Percentiles rank a stretch among this genome's conserved stretches.
Evolutionary conservation across 371 early-diverging fungal genomes (phyloP).

Genomic region (Mucor sp.): DNA sequence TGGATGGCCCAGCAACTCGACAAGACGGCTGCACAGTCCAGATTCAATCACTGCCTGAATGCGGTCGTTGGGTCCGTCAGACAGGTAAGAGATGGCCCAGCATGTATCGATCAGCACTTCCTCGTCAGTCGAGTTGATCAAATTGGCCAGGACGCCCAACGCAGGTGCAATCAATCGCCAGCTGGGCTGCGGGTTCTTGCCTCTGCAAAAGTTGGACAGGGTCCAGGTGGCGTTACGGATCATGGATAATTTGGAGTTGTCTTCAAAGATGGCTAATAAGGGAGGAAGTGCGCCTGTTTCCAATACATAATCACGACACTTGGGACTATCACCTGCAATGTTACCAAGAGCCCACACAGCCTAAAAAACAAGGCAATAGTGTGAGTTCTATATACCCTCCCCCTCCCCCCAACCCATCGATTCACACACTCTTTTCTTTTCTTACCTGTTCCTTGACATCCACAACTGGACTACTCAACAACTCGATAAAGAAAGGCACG

Average conservation of each 20-base stretch:
- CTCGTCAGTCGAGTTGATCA: constrained; percentile 88
- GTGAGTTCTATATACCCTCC: not conserved
- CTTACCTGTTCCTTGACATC: constrained; percentile 96
- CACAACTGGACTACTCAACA: constrained; percentile 80
- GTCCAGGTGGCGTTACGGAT: constrained; percentile 99
- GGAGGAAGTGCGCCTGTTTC: constrained; percentile 84
- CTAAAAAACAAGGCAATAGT: too few relatives aligned
- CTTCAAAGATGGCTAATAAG: constrained; percentile 81
- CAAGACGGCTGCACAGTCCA: constrained; percentile 88
- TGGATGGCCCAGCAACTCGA: constrained; percentile 90
- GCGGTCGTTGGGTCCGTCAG: constrained; percentile 94
- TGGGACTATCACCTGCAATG: constrained; percentile 99
- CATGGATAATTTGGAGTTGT: constrained; percentile 89
- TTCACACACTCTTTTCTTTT: too few relatives aligned
- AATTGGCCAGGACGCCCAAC: constrained; percentile 83
- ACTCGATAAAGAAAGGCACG: constrained; percentile 89
- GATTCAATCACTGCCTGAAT: constrained; percentile 96
- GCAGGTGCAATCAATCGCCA: constrained; percentile 87
- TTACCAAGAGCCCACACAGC: constrained; percentile 99
- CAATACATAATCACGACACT: constrained; percentile 94
- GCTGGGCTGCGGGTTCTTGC: constrained; percentile 96
- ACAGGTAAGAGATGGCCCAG: constrained; percentile 99
- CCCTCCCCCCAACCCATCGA: too few relatives aligned
- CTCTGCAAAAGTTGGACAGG: constrained; percentile 98
- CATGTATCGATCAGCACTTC: constrained; percentile 97